Base-by-base conservation (phyloP, 768 basidiomycete species). In the Megacollybia marginata region DNA sequence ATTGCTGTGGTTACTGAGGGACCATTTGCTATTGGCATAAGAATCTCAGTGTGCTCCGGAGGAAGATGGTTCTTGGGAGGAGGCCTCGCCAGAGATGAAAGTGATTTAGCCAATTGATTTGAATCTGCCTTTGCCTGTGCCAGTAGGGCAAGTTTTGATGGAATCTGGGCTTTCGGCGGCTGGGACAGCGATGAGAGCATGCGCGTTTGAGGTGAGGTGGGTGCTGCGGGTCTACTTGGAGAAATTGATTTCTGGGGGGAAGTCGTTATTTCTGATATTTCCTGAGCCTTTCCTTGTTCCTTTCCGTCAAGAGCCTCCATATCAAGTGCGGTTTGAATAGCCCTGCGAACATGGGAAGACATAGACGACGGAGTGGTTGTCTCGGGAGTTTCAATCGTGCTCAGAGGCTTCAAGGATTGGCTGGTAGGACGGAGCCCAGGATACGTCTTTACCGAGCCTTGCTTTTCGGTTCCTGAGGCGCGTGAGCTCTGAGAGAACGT, bases 1-100 rank as follows among this genome's bases (percentile, higher is more conserved):
- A 90, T 90, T 2, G 88, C 88, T 13, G 87, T 88, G 0, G 88
- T 90, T 11, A 80, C 88, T n/a, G 85, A 82, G 3, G 84, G 68
- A 0, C 88, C 86, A 58, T 90, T 90, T n/a, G 84, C 85, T 42
- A 85, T 87, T 2, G 88, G 88, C 13, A 78, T 84, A 10, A 88
- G 65, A 59, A 83, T 86, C 59, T 88, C 81, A 6, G 88, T 89
- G 46, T 65, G 78, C 44, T 75, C 55, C 43, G 63, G 67, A n/a
- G 73, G 74, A 48, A 78, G 63, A 8, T 65, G 63, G 44, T 57
- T 65, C 33, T 59, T 62, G 46, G 61, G 65, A 48, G 57, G 60
- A 61, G 42, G 43, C 46, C 50, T 42, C 4, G 57, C 54, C 32
- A 57, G 52, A 15, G 47, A 28, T 13, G 47, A 9, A n/a, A 40